Evolutionary conservation across 2,329 filamentous ascomycete species (phyloP), one percentile per base, ranked within the genome.

Genomic region (Pseudogymnoascus sp.): DNA sequence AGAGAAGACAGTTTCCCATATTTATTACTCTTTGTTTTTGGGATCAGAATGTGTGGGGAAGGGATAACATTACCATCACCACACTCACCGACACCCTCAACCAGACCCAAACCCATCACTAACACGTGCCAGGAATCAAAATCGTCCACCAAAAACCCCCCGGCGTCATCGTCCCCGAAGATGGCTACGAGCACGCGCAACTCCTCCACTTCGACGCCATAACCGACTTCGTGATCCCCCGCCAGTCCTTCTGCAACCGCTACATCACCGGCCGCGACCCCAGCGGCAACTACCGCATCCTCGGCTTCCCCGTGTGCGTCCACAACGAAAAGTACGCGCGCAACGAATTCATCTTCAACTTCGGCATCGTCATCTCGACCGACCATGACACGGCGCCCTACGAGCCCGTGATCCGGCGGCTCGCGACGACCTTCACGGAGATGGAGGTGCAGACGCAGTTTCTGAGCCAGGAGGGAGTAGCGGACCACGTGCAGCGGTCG

Each of bases 261-360:
- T 88, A 93, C 65, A 83, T 97, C 66, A 89, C 89, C 29, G 88
- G 96, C 63, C 88, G 88, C 74, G 88, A 90, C 53, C 84, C 85
- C 0, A 83, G 85, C 63, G 80, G 81, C 68, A 84, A 84, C 68
- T 89, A 93, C 75, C 86, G 88, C 64, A 86, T 99, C 63, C 82
- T 99, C 35, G 91, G 93, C 15, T 91, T 92, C 70, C 95, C 95
- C 0, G 88, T 97, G 62, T 93, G 91, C 73, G 91, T 97, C 72
- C 86, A 88, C 61, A 85, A 92, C 67, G 83, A 87, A 63, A 88
- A 88, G 69, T 96, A 97, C 72, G 86, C 89, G 72, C 88, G 95
- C 64, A 96, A 96, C 76, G 91, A 96, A 75, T 97, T 97, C 80
- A 96, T 97, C 73, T 99, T 97, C 84, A 97, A 97, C 76, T 96